These are phyloP conservation scores for Phytophthora meadii DNA, from an alignment of 352 stramenopile species.

Conservation along the genomic window DNA sequence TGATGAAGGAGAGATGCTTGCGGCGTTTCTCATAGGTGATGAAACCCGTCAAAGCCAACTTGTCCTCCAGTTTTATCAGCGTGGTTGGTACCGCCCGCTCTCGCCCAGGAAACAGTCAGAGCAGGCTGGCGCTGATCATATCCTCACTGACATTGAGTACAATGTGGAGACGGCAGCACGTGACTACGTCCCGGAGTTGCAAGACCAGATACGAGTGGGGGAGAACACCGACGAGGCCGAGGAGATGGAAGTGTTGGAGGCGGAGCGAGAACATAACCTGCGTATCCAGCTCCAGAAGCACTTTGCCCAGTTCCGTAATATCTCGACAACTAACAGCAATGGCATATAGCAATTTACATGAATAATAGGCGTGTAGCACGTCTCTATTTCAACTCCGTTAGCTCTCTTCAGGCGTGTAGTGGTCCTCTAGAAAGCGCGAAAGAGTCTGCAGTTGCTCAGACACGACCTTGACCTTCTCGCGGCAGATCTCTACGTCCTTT, in stretches of 20 bases:
- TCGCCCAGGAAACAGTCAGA: conserved; percentile 29
- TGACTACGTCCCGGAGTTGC: conserved; percentile 49
- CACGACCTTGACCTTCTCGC: conserved; percentile 83
- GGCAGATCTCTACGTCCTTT: conserved; percentile 79
- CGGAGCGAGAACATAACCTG: conserved; percentile 46
- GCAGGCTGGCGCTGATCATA: conserved; percentile 14
- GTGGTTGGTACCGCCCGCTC: conserved; percentile 55
- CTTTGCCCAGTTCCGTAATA: conserved; percentile 57
- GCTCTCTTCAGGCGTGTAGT: conserved; percentile 71
- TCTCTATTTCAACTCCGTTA: conserved; percentile 25
- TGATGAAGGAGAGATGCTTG: conserved; percentile 36
- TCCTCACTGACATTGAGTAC: conserved; percentile 37
- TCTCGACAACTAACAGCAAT: conserved; percentile 7
- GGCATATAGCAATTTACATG: conserved; percentile 20
- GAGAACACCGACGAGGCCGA: conserved; percentile 40
- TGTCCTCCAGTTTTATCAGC: conserved; percentile 55
- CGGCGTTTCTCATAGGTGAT: conserved; percentile 44
- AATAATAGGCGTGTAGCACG: conserved; percentile 17
- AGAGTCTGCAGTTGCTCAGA: conserved; percentile 79
- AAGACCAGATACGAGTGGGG: conserved; percentile 31
- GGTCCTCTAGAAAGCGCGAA: conserved; percentile 80
- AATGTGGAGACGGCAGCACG: conserved; percentile 39
- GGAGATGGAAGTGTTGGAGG: conserved; percentile 38
- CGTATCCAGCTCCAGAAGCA: conserved; percentile 61
- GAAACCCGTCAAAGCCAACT: conserved; percentile 43